These are phyloP conservation scores for Crithidia acanthocephali DNA, from an alignment of 208 protist species.

Conservation along the genomic window DNA sequence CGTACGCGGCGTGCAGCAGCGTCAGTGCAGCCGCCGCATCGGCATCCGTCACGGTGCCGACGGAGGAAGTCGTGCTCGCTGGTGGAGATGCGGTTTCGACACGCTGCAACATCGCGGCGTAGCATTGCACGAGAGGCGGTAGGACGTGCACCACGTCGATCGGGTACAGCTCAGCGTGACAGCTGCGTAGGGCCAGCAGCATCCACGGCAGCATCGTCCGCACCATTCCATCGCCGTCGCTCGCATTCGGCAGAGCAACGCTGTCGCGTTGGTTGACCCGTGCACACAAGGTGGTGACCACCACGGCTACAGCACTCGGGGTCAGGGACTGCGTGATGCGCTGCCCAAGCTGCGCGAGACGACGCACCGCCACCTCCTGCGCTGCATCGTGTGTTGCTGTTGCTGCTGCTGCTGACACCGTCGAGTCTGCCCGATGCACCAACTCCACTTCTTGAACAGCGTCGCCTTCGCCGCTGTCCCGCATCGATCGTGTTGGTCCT, in stretches of 20 bases:
- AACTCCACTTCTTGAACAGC: not conserved
- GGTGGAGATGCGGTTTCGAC: not conserved
- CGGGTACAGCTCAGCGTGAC: conserved; percentile 63
- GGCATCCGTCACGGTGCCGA: not conserved
- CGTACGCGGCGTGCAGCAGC: conserved; percentile 68
- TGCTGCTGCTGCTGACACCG: conserved; percentile 1
- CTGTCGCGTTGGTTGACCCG: conserved; percentile 8
- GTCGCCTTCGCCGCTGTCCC: not conserved
- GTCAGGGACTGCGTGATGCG: conserved; percentile 43
- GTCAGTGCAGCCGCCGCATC: conserved; percentile 11
- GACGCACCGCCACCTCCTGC: conserved; percentile 3
- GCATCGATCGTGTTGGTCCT: too few relatives aligned
- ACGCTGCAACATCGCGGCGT: conserved; percentile 20
- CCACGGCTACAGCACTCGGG: conserved; percentile 65
- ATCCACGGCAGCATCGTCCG: conserved; percentile 57
- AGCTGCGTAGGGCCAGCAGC: conserved; percentile 43
- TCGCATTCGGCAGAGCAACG: not conserved
- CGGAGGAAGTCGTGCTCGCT: not conserved
- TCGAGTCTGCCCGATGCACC: not conserved
- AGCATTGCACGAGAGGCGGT: conserved; percentile 40
- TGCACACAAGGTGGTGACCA: conserved; percentile 44
- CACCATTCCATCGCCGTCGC: conserved; percentile 10
- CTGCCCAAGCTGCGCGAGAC: conserved; percentile 24
- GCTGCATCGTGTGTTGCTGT: not conserved
- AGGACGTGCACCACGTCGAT: conserved; percentile 74